Conservation (phyloP, 2,329 filamentous ascomycete genomes). For the Alternaria brassicae region DNA sequence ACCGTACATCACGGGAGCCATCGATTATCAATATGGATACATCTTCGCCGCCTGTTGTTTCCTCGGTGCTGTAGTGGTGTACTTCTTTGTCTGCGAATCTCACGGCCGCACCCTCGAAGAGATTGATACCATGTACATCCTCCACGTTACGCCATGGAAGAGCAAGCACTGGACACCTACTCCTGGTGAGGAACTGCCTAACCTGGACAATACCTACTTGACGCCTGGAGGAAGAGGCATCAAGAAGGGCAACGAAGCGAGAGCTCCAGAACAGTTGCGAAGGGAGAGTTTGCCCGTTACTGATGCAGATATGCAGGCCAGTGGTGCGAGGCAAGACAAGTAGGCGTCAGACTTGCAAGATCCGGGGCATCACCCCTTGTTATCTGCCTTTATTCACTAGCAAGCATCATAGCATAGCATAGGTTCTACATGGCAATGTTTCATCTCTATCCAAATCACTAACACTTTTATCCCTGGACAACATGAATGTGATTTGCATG, state of each 20-base stretch:
- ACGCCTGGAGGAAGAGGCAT: conserved; percentile 46
- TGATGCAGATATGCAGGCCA: conserved; percentile 24
- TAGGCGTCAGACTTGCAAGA: not conserved
- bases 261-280: conserved; percentile 32
- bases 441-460: not conserved
- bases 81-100: conserved; percentile 79
- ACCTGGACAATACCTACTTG: conserved; percentile 43
- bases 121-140: conserved; percentile 75
- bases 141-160: conserved; percentile 69
- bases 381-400: not conserved
- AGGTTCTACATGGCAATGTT: not conserved
- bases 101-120: conserved; percentile 78
- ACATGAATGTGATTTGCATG: not conserved
- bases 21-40: conserved; percentile 76
- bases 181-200: conserved; percentile 45
- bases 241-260: conserved; percentile 44
- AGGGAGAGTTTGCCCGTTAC: conserved; percentile 28
- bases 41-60: conserved; percentile 78
- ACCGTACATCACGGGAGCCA: conserved; percentile 75
- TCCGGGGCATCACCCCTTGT: not conserved
- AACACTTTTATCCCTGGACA: not conserved
- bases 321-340: conserved; percentile 17
- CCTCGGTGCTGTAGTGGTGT: conserved; percentile 69
- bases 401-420: not conserved
- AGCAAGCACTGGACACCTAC: conserved; percentile 61